A percentile compares a stretch with the other conserved stretches of the same genome.
Evolutionary conservation across 2,329 filamentous ascomycete species (phyloP).

Genomic region (Diaporthe vaccinii): DNA sequence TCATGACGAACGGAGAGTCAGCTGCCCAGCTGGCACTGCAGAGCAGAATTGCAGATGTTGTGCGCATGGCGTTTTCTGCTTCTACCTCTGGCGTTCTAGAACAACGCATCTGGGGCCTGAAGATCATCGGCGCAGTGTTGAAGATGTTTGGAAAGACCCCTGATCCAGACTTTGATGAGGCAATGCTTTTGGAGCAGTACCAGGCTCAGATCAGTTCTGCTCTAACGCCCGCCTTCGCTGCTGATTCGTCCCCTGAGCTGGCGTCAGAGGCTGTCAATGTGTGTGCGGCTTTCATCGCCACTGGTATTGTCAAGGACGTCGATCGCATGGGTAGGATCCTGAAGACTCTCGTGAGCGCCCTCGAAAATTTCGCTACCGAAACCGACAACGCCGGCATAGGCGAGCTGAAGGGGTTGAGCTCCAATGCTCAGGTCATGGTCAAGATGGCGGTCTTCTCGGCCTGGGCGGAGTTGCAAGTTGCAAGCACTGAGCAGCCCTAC

Average conservation of each 20-base stretch:
- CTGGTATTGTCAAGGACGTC: slow-evolving; percentile 95
- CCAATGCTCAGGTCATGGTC: slow-evolving; percentile 98
- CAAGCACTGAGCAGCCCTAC: slow-evolving; percentile 92
- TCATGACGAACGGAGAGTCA: slow-evolving; percentile 83
- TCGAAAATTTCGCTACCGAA: slow-evolving; percentile 92
- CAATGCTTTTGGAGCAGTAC: slow-evolving; percentile 95
- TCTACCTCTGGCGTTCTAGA: slow-evolving; percentile 94
- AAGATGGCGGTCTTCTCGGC: slow-evolving; percentile 97
- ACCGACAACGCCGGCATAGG: slow-evolving; percentile 88
- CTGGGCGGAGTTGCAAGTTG: slow-evolving; percentile 97
- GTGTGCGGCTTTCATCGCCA: slow-evolving; percentile 97
- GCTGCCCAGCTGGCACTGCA: slow-evolving; percentile 84
- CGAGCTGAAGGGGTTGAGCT: slow-evolving; percentile 91
- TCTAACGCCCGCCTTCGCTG: slow-evolving; percentile 94
- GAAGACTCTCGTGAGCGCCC: slow-evolving; percentile 88
- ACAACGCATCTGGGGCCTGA: slow-evolving; percentile 89
- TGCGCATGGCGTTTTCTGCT: slow-evolving; percentile 96
- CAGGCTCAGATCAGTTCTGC: slow-evolving; percentile 98
- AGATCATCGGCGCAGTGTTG: slow-evolving; percentile 92
- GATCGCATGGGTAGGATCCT: slow-evolving; percentile 99
- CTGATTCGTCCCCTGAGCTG: slow-evolving; percentile 94
- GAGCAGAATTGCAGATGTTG: slow-evolving; percentile 87
- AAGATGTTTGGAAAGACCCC: slow-evolving; percentile 97
- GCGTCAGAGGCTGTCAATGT: slow-evolving; percentile 97
- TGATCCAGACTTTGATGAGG: slow-evolving; percentile 98